Conservation (phyloP, 345 rosid genomes). For the Moringa oleifera region DNA sequence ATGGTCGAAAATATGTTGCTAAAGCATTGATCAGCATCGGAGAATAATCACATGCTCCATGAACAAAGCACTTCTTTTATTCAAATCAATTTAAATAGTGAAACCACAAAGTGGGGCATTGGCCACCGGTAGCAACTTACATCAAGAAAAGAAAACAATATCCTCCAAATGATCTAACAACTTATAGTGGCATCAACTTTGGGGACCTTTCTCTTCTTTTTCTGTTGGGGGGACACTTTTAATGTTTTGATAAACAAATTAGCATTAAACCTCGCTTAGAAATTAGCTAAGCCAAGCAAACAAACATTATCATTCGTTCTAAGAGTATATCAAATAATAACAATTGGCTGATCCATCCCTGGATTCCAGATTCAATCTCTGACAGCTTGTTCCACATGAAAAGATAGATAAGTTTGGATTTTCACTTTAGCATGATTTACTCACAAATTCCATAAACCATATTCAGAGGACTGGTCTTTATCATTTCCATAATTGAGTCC, state of each 20-base stretch:
- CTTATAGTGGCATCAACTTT: background rate
- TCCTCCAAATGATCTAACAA: background rate
- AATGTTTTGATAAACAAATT: background rate
- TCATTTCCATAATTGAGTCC: no score
- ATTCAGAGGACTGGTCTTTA: no score
- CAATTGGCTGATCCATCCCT: background rate
- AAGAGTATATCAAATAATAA: background rate
- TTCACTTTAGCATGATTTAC: background rate
- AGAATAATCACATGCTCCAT: background rate
- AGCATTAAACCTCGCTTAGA: no score
- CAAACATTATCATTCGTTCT: no score
- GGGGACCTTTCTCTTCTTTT: background rate
- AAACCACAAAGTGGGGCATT: background rate
- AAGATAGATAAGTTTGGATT: background rate
- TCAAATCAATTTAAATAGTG: background rate
- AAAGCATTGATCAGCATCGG: background rate
- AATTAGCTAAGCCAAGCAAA: no score
- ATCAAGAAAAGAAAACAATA: background rate
- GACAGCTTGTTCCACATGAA: background rate
- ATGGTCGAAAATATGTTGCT: background rate
- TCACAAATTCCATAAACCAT: no score
- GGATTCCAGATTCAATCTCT: background rate
- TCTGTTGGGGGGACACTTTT: background rate
- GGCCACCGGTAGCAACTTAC: background rate
- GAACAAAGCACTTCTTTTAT: constrained; percentile 2